Percentiles rank a stretch among this genome's conserved stretches.
These are phyloP conservation scores for Colletotrichum falcatum DNA, from an alignment of 2,329 filamentous ascomycete species.

Conservation along the genomic window DNA sequence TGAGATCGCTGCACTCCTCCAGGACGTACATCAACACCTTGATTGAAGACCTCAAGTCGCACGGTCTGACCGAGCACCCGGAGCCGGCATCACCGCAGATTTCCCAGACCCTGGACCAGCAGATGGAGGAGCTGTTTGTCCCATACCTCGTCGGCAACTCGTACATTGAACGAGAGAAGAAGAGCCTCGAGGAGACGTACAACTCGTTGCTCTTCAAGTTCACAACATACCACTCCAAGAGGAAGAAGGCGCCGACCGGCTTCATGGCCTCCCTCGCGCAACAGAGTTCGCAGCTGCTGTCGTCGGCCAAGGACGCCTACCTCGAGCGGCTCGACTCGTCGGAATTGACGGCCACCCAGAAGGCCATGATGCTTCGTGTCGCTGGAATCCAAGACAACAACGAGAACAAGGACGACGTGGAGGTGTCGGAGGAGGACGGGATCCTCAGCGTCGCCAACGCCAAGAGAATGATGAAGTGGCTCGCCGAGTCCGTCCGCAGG, in stretches of 20 bases:
- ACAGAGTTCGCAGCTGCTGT: constrained; percentile 87
- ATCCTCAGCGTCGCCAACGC: constrained; percentile 84
- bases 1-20: constrained; percentile 91
- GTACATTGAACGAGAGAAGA: constrained; percentile 77
- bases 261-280: constrained; percentile 95
- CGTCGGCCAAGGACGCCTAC: constrained; percentile 91
- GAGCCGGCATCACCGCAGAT: constrained; percentile 91
- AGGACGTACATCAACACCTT: constrained; percentile 88
- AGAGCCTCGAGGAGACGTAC: constrained; percentile 82
- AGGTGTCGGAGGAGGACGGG: constrained; percentile 91
- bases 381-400: constrained; percentile 84
- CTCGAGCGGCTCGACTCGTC: constrained; percentile 89
- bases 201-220: constrained; percentile 96
- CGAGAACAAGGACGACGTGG: constrained; percentile 85
- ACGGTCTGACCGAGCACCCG: constrained; percentile 94
- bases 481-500: constrained; percentile 92
- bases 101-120: constrained; percentile 78
- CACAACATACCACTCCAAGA: constrained; percentile 89
- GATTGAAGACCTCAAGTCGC: constrained; percentile 92
- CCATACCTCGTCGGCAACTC: constrained; percentile 77
- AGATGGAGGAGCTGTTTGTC: constrained; percentile 82
- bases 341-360: constrained; percentile 88
- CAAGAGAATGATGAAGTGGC: constrained; percentile 98
- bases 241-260: constrained; percentile 89
- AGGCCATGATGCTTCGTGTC: constrained; percentile 88